Conservation (phyloP, 306 rosid species). For the Alnus glutinosa region DNA sequence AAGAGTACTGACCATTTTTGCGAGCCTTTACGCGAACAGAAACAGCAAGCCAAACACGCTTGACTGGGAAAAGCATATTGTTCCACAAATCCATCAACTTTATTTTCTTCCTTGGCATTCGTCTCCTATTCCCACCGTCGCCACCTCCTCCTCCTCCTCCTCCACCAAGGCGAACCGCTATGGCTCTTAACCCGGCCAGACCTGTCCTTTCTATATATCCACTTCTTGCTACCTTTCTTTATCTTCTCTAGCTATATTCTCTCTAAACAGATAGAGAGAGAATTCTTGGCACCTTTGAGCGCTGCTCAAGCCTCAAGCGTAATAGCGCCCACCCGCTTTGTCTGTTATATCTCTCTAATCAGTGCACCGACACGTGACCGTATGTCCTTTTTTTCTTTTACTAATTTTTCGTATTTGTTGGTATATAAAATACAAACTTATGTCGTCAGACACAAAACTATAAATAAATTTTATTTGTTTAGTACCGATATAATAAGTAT, state of each 20-base stretch:
- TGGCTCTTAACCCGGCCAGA: constrained; percentile 62
- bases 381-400: neutral
- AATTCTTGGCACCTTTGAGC: neutral
- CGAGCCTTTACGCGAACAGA: constrained; percentile 62
- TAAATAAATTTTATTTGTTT: no score
- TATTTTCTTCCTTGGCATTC: constrained; percentile 31
- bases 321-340: neutral
- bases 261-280: neutral
- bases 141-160: neutral
- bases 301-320: neutral
- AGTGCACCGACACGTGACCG: constrained; percentile 43
- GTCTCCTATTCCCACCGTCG: constrained; percentile 25
- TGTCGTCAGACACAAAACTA: no score
- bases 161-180: constrained; percentile 29
- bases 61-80: constrained; percentile 68
- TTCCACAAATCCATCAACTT: constrained; percentile 63
- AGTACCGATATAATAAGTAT: no score
- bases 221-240: neutral
- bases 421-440: no score
- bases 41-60: constrained; percentile 71
- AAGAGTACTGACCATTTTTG: constrained; percentile 46
- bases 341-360: neutral
- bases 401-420: neutral
- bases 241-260: neutral
- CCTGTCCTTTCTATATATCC: constrained; percentile 16